A percentile compares a stretch with the other conserved stretches of the same genome.
These are phyloP conservation scores for Acacia melanoxylon DNA, from an alignment of 306 rosid species.

Conservation along the genomic window DNA sequence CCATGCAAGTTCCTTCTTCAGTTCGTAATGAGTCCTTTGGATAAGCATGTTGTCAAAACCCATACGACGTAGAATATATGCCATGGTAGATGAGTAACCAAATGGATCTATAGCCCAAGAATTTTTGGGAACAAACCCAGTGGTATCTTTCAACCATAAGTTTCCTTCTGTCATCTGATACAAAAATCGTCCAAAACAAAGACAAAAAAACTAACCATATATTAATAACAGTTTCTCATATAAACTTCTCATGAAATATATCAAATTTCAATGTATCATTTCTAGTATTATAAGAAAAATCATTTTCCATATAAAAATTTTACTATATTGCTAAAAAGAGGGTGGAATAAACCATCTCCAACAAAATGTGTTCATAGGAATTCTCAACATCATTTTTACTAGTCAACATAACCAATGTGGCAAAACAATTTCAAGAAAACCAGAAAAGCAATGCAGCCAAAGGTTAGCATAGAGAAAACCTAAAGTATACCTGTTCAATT, in stretches of 20 bases:
- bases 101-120: constrained; percentile 99
- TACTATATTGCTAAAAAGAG: constrained; percentile 1
- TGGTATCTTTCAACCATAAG: constrained; percentile 86
- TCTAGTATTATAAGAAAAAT: background rate
- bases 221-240: background rate
- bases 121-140: constrained; percentile 90
- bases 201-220: background rate
- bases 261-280: background rate
- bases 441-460: background rate
- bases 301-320: constrained; percentile 13
- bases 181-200: constrained; percentile 36
- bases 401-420: background rate
- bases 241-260: background rate
- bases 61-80: constrained; percentile 97
- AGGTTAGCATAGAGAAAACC: constrained; percentile 31
- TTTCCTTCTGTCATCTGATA: constrained; percentile 93
- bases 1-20: constrained; percentile 92
- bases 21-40: constrained; percentile 95
- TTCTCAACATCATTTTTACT: constrained; percentile 19
- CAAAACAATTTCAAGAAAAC: background rate
- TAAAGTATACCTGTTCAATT: constrained; percentile 86
- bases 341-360: background rate
- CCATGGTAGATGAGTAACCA: constrained; percentile 98
- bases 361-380: constrained; percentile 5
- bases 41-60: constrained; percentile 98